Evolutionary conservation across 1,284 basidiomycete species (phyloP).

Genomic region (Tilletia setariae): DNA sequence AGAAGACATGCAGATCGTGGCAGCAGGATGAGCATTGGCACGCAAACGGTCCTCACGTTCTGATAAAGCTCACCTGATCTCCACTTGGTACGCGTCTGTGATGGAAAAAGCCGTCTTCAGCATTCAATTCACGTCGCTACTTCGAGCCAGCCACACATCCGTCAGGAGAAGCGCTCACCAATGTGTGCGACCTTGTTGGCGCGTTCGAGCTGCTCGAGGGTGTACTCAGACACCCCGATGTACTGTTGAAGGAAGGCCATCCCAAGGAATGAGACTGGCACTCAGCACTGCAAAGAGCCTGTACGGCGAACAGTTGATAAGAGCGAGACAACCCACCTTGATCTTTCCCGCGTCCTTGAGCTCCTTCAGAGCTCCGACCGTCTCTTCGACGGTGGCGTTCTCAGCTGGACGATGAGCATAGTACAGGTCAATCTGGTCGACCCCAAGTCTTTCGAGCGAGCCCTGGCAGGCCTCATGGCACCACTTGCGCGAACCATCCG

Average conservation of each 20-base stretch:
- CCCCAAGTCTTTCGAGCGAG: slow-evolving; percentile 51
- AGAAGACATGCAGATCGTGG: background rate
- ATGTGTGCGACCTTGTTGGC: slow-evolving; percentile 53
- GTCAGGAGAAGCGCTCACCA: slow-evolving; percentile 19
- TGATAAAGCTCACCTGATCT: slow-evolving; percentile 58
- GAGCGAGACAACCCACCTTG: slow-evolving; percentile 36
- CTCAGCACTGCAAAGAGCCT: background rate
- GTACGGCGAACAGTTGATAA: background rate
- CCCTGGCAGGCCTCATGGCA: slow-evolving; percentile 52
- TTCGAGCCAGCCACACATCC: too few species aligned
- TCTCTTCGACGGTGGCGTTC: slow-evolving; percentile 67
- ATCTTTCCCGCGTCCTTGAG: slow-evolving; percentile 68
- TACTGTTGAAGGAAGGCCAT: slow-evolving; percentile 56
- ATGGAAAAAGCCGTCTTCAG: too few species aligned
- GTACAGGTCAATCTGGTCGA: slow-evolving; percentile 55
- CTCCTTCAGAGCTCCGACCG: slow-evolving; percentile 71
- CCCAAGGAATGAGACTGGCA: background rate
- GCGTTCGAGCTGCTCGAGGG: slow-evolving; percentile 29
- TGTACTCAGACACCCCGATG: slow-evolving; percentile 64
- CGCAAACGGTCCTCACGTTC: too few species aligned
- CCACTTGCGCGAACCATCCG: slow-evolving; percentile 40
- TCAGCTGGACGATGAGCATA: slow-evolving; percentile 54
- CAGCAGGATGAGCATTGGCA: too few species aligned
- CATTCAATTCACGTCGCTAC: too few species aligned
- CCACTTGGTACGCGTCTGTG: slow-evolving; percentile 55